Base-by-base conservation (phyloP, 768 basidiomycete species). In the Ramaria rubella region DNA sequence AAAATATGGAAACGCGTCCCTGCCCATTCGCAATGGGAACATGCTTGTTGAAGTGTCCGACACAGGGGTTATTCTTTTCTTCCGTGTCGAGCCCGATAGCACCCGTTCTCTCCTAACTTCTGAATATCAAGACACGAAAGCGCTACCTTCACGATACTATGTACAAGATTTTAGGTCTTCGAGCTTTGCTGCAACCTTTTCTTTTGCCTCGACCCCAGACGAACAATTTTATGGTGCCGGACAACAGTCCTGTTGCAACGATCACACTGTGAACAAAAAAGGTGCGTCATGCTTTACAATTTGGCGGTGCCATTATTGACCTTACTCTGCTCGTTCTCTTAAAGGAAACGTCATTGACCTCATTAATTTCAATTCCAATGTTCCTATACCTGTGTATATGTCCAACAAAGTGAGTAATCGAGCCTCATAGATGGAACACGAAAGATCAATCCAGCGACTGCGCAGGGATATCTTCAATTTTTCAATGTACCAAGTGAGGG, bases 401-500 rank as follows among this genome's bases (percentile, higher is more conserved):
- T 72, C 72, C 12, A 70, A 69, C 63, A 73, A 71, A 62, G 70
- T 68, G 45, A 36, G 23, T 54, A 26, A 9, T 31, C 21, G 30
- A 14, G 15, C 19, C 34, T 21, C 15, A 52, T 21, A 54, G 40
- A 36, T 55, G 12, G 9, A n/a, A 4, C 17, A 5, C 30, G 9
- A 49, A 9, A 14, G n/a, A 21, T 6, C 27, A 9, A 48, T 34
- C 17, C 26, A 55, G 21, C 38, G 26, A 14, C 4, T 26, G 7
- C 8, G 21, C 57, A 72, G 69, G 71, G 71, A 5, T 72, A 70
- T 58, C 60, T 71, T 29, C 68, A 69, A 59, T 69, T 70, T 53
- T 71, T 71, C 60, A 72, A 72, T 43, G 68, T 71, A 65, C 69
- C 70, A 8, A 67, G 69, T 46, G 65, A 72, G 61, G 71, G 71